Evolutionary conservation across 2,329 filamentous ascomycete species (phyloP), one percentile per base, ranked within the genome.

Genomic region (Cercospora nicotianae): DNA sequence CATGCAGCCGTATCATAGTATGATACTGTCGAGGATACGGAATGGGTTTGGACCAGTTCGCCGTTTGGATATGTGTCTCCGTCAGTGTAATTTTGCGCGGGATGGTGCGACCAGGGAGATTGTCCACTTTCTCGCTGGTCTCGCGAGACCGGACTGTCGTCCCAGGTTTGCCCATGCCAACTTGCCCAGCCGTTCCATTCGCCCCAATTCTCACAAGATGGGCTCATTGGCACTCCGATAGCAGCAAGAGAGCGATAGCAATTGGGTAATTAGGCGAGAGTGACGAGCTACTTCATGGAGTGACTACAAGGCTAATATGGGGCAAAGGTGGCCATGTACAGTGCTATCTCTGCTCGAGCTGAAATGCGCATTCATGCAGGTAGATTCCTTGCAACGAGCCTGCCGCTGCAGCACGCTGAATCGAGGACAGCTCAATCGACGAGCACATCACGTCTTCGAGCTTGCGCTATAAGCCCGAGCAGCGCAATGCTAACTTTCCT

Each of bases 351-450:
- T 48, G 45, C 64, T n/a, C 42, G 45, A 67, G 62, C 65, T 65
- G 63, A 59, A 23, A 61, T 42, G 39, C 36, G 26, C 51, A 48
- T 58, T 61, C 30, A 57, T 63, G 65, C 63, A 63, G 60, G 26
- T 55, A 45, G 58, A 68, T 68, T 69, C 69, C 67, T 69, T 63
- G 67, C 61, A 39, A 64, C 64, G 23, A 36, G 60, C 51, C 39
- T 63, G 63, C 68, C 65, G 68, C 68, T 70, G 65, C 69, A 70
- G 33, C 53, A 39, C 16, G 60, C 67, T 64, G 30, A 28, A 67
- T 70, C n/a, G 45, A 69, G 70, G 28, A 30, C 23, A 36, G 36
- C n/a, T 51, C 13, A 60, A 20, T 55, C 58, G 63, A 69, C 60
- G 68, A 68, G 65, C 36, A 23, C n/a, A 23, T 60, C 60, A 63